phyloP scores from a whole-genome alignment of 176 grass and related monocot genomes.

The Musa beccarii region DNA sequence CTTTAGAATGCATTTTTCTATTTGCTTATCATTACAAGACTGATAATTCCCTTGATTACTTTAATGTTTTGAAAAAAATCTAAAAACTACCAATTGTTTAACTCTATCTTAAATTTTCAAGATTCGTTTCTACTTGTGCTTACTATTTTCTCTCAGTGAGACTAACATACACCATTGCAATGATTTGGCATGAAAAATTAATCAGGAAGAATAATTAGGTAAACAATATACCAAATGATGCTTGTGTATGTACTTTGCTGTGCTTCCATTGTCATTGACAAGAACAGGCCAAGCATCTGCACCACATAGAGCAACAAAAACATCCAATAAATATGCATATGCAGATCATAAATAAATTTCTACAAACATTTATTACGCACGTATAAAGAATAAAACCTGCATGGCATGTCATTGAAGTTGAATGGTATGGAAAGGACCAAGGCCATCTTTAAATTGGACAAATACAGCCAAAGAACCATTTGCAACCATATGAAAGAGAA shows the following conservation, averaged over 20 bases:
- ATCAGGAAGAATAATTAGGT: neutral
- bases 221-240: conserved; percentile 71
- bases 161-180: neutral
- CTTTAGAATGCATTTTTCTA: no score
- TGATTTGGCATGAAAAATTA: neutral
- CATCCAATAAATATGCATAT: neutral
- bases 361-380: neutral
- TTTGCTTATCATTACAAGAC: no score
- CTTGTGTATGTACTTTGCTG: conserved; percentile 81
- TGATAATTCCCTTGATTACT: no score
- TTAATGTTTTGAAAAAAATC: no score
- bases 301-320: conserved; percentile 18
- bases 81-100: no score
- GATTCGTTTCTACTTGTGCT: no score
- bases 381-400: conserved; percentile 48
- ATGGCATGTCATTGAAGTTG: conserved; percentile 98
- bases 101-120: no score
- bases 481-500: conserved; percentile 94
- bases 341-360: no score
- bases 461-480: conserved; percentile 77
- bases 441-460: conserved; percentile 75
- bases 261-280: conserved; percentile 86
- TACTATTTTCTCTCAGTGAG: neutral
- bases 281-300: conserved; percentile 97
- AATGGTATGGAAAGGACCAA: conserved; percentile 83